Percentiles rank a stretch among this genome's conserved stretches.
These are phyloP conservation scores for Sporothrix phasma DNA, from an alignment of 2,329 filamentous ascomycete species.

Conservation along the genomic window DNA sequence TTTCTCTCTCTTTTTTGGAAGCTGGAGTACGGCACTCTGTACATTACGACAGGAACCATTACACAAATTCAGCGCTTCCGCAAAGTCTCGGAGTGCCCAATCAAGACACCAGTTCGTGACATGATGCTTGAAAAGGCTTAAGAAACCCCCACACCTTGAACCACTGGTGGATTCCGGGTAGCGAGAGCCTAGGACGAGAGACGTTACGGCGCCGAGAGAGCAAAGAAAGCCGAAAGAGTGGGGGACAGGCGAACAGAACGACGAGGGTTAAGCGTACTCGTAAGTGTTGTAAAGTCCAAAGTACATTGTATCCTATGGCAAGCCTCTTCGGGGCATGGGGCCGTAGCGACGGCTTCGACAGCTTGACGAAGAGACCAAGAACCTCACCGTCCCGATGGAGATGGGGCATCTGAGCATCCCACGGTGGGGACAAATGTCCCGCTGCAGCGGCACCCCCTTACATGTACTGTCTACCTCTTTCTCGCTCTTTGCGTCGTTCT, in stretches of 20 bases:
- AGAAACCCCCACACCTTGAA: not conserved
- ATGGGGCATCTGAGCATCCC: not conserved
- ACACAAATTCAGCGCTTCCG: no score
- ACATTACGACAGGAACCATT: no score
- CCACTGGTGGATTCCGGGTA: not conserved
- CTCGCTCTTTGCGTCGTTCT: not conserved
- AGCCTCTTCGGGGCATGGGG: no score
- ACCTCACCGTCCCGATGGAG: not conserved
- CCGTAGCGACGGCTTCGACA: not conserved
- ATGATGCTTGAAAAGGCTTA: conserved; percentile 2
- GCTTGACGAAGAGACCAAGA: not conserved
- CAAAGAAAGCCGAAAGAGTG: not conserved
- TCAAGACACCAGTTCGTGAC: not conserved
- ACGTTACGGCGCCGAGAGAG: not conserved
- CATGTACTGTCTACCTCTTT: no score
- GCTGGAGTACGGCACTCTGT: no score
- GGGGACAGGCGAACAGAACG: no score
- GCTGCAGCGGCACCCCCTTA: not conserved
- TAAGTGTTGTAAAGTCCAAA: no score
- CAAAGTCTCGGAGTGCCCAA: no score
- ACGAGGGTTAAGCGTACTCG: no score
- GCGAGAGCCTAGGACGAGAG: not conserved
- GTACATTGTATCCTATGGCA: no score
- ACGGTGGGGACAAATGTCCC: not conserved
- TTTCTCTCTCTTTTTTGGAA: no score